Conservation (phyloP, 2,329 filamentous ascomycete genomes). For the Tolypocladium ovalisporum region DNA sequence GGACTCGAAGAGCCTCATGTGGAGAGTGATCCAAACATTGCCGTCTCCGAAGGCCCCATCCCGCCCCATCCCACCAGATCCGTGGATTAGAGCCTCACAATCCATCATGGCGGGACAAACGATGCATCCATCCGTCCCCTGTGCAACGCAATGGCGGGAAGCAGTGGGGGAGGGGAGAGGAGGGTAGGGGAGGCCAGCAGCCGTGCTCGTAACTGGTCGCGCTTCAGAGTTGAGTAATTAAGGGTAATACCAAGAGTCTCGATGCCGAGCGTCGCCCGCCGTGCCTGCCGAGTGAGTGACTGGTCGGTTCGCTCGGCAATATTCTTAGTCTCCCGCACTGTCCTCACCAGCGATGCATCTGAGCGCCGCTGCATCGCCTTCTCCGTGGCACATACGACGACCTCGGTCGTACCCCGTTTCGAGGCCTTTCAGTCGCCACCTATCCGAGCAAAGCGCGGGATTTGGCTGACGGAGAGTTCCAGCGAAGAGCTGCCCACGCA, state of each 20-base stretch:
- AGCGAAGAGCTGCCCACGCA: too few species aligned
- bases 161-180: not conserved
- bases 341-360: not conserved
- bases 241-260: too few species aligned
- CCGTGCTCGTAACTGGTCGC: not conserved
- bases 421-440: not conserved
- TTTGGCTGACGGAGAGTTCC: not conserved
- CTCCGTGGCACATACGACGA: not conserved
- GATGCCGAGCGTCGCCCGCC: not conserved
- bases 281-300: not conserved
- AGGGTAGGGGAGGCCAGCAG: not conserved
- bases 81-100: conserved; percentile 3
- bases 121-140: not conserved
- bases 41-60: conserved; percentile 3
- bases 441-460: not conserved
- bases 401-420: not conserved
- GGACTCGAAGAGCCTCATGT: conserved; percentile 11
- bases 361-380: not conserved
- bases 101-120: not conserved
- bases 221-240: too few species aligned
- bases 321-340: not conserved
- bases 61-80: conserved; percentile 5
- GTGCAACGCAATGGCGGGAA: not conserved
- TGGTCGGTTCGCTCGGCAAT: not conserved
- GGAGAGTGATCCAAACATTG: conserved; percentile 9